These are phyloP conservation scores for Pseudocercospora musae DNA, from an alignment of 2,329 filamentous ascomycete species.

Conservation along the genomic window DNA sequence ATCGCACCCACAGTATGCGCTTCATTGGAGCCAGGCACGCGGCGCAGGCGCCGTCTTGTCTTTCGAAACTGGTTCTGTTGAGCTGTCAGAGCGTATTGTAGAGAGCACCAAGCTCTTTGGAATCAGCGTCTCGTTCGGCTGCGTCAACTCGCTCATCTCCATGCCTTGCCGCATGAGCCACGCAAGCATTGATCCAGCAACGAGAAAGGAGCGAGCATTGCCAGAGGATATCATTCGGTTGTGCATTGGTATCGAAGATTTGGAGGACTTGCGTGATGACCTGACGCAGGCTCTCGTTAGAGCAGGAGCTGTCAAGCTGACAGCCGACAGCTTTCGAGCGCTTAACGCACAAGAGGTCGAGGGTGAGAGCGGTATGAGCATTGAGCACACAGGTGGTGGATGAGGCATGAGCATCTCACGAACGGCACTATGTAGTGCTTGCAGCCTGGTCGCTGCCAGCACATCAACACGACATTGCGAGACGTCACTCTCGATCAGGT, in stretches of 20 bases:
- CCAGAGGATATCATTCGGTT: slow-evolving; percentile 94
- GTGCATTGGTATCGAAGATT: slow-evolving; percentile 95
- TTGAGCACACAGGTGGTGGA: slow-evolving; percentile 36
- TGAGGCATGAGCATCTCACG: slow-evolving; percentile 28
- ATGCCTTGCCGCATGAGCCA: slow-evolving; percentile 99
- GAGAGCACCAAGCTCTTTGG: slow-evolving; percentile 89
- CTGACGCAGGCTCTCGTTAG: slow-evolving; percentile 86
- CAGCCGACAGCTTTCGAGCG: slow-evolving; percentile 71
- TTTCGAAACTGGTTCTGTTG: slow-evolving; percentile 88
- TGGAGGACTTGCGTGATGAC: slow-evolving; percentile 87
- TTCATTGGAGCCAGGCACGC: slow-evolving; percentile 93
- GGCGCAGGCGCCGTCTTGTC: slow-evolving; percentile 91
- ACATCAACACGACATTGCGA: neutral
- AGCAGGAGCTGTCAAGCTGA: slow-evolving; percentile 87
- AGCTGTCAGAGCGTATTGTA: slow-evolving; percentile 85
- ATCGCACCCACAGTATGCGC: slow-evolving; percentile 92
- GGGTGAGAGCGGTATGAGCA: slow-evolving; percentile 29
- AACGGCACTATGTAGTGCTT: slow-evolving; percentile 1
- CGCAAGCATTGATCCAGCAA: slow-evolving; percentile 95
- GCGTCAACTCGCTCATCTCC: slow-evolving; percentile 96
- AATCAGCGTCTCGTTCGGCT: slow-evolving; percentile 96
- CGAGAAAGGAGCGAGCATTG: slow-evolving; percentile 80
- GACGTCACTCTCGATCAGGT: neutral
- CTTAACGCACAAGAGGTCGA: slow-evolving; percentile 16
- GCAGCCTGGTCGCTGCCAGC: neutral